phyloP scores from a whole-genome alignment of 2,329 filamentous ascomycete species.

The Lachnellula subtilissima region DNA sequence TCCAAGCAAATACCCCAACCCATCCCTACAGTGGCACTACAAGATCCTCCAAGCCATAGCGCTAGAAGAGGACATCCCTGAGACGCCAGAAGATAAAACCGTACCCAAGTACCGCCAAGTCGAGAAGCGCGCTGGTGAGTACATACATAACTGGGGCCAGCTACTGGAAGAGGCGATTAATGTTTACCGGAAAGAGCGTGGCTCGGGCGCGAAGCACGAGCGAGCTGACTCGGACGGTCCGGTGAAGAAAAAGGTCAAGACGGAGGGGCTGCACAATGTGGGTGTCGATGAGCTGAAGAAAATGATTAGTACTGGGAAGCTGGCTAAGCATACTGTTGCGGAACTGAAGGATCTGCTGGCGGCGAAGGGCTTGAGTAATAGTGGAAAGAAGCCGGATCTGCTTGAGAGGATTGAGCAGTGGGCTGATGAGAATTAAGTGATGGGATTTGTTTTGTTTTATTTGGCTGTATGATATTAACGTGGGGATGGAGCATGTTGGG shows the following conservation, averaged over 20 bases:
- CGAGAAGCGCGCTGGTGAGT: constrained; percentile 76
- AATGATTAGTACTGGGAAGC: constrained; percentile 6
- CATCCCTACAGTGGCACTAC: constrained; percentile 94
- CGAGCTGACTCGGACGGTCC: constrained; percentile 37
- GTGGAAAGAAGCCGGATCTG: constrained; percentile 27
- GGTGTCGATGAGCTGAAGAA: constrained; percentile 19
- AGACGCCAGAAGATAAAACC: constrained; percentile 68
- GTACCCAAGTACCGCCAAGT: constrained; percentile 82
- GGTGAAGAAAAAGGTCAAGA: constrained; percentile 18
- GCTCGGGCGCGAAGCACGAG: constrained; percentile 42
- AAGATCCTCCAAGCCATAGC: constrained; percentile 87
- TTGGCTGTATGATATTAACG: too few species aligned
- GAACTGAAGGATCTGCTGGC: constrained; percentile 23
- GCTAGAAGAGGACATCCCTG: constrained; percentile 82
- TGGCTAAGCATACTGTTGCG: constrained; percentile 19
- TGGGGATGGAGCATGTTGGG: too few species aligned
- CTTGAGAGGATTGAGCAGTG: constrained; percentile 24
- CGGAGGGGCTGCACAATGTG: constrained; percentile 15
- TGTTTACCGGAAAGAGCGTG: constrained; percentile 6
- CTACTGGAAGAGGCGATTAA: constrained; percentile 51
- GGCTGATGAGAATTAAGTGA: constrained; percentile 19
- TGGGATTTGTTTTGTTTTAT: too few species aligned
- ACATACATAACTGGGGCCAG: constrained; percentile 72
- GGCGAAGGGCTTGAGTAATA: constrained; percentile 17
- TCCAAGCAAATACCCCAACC: constrained; percentile 84